Conservation (phyloP, 169 alveolate species). For the Eimeria tenella region DNA sequence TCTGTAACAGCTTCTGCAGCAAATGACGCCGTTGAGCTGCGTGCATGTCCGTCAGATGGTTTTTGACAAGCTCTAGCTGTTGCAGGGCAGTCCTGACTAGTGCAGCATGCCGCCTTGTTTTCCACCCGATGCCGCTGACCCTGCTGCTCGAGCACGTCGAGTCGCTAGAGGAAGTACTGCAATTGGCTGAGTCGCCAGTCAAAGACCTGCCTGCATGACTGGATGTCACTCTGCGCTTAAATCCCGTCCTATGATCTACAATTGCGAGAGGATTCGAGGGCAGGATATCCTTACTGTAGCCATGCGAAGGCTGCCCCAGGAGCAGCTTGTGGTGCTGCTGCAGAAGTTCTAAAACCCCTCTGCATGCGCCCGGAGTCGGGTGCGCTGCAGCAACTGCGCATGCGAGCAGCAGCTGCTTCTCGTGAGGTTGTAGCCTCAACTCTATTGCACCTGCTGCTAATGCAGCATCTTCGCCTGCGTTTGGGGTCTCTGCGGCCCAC, state of each 20-base stretch:
- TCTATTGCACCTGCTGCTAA: neutral
- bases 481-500: neutral
- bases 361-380: constrained; percentile 40
- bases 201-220: neutral
- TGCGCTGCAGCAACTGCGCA: constrained; percentile 56
- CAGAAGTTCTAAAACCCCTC: constrained; percentile 45
- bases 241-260: no score
- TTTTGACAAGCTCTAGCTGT: constrained; percentile 25
- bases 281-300: no score
- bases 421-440: neutral
- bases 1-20: constrained; percentile 34
- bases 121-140: neutral
- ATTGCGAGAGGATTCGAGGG: no score
- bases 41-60: neutral
- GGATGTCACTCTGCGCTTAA: neutral
- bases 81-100: constrained; percentile 29
- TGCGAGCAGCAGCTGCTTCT: constrained; percentile 57
- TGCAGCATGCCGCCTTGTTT: neutral
- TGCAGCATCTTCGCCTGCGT: neutral
- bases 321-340: constrained; percentile 47
- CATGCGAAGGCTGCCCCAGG: neutral
- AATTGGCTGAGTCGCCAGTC: constrained; percentile 14
- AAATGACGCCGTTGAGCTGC: neutral
- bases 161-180: constrained; percentile 42
- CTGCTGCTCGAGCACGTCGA: constrained; percentile 50